A percentile compares a stretch with the other conserved stretches of the same genome.
These are phyloP conservation scores for Penicillium subrubescens DNA, from an alignment of 495 filamentous ascomycete species.

Conservation along the genomic window DNA sequence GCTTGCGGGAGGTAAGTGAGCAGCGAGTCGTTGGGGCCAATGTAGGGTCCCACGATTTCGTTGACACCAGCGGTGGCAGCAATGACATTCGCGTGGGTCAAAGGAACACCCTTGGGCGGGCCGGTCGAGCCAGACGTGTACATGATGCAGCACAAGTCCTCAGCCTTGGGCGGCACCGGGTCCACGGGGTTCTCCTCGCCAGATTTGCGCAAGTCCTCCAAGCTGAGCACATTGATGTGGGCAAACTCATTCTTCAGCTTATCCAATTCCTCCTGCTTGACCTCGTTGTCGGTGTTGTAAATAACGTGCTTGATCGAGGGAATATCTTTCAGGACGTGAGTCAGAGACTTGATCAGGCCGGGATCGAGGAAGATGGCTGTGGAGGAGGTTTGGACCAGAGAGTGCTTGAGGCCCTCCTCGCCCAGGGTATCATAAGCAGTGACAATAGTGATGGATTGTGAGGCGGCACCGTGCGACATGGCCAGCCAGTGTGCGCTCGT, in stretches of 20 bases:
- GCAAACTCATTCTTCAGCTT: slow-evolving; percentile 71
- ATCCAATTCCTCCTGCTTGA: slow-evolving; percentile 79
- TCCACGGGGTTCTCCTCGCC: slow-evolving; percentile 84
- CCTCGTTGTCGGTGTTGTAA: slow-evolving; percentile 80
- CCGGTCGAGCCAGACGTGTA: slow-evolving; percentile 99
- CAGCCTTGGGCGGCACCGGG: slow-evolving; percentile 73
- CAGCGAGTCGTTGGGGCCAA: slow-evolving; percentile 83
- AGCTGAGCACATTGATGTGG: slow-evolving; percentile 73
- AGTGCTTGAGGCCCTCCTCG: slow-evolving; percentile 90
- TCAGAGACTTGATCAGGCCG: slow-evolving; percentile 75
- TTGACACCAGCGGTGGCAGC: slow-evolving; percentile 90
- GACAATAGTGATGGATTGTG: slow-evolving; percentile 94
- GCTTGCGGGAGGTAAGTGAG: slow-evolving; percentile 92
- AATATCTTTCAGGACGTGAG: slow-evolving; percentile 78
- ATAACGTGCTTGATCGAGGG: slow-evolving; percentile 79
- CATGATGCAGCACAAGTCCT: slow-evolving; percentile 98
- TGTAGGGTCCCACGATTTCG: slow-evolving; percentile 79
- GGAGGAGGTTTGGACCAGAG: slow-evolving; percentile 82
- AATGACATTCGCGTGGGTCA: slow-evolving; percentile 87
- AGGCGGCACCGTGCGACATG: slow-evolving; percentile 72
- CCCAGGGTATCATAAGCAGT: slow-evolving; percentile 98
- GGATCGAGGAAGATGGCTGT: slow-evolving; percentile 91
- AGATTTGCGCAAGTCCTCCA: slow-evolving; percentile 80
- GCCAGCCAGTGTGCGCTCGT: slow-evolving; percentile 84
- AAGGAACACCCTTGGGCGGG: slow-evolving; percentile 89